A percentile compares a stretch with the other conserved stretches of the same genome.
Conservation (phyloP, 2,329 filamentous ascomycete genomes). For the Colletotrichum chlorophyti region DNA sequence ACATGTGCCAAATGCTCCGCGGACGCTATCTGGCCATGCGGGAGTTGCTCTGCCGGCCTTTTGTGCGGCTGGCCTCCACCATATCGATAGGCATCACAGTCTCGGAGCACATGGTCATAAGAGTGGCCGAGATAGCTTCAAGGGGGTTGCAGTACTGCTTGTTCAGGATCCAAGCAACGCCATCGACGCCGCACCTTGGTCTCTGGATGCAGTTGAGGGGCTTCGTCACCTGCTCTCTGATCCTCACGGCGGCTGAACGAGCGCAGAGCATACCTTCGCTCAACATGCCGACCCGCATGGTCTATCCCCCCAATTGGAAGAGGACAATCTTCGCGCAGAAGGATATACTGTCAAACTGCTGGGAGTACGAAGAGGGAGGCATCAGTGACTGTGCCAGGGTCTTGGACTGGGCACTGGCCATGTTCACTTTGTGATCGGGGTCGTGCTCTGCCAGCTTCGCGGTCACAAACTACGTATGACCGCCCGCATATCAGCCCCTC, state of each 20-base stretch:
- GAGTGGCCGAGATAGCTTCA: constrained; percentile 12
- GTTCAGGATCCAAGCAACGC: constrained; percentile 16
- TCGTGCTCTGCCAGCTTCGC: too few relatives aligned
- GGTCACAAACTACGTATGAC: too few relatives aligned
- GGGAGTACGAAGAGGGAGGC: constrained; percentile 25
- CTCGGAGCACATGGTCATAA: background rate
- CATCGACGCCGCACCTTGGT: constrained; percentile 6
- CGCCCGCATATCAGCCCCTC: too few relatives aligned
- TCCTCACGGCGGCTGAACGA: constrained; percentile 16
- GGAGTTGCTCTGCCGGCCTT: constrained; percentile 18
- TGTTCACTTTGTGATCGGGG: background rate
- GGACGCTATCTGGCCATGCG: constrained; percentile 14
- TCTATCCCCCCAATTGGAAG: constrained; percentile 18
- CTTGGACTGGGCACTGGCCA: constrained; percentile 23
- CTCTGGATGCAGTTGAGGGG: constrained; percentile 22
- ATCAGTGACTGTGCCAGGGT: constrained; percentile 23
- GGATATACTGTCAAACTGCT: constrained; percentile 17
- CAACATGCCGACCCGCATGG: constrained; percentile 16
- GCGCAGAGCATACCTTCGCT: constrained; percentile 19
- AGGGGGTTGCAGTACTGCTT: constrained; percentile 20
- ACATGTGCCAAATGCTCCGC: constrained; percentile 23
- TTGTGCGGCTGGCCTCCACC: constrained; percentile 21
- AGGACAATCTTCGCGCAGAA: constrained; percentile 13
- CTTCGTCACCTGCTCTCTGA: constrained; percentile 23
- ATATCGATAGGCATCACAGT: constrained; percentile 17